phyloP scores from a whole-genome alignment of 2,329 filamentous ascomycete species.

The Fusarium nelsonii region DNA sequence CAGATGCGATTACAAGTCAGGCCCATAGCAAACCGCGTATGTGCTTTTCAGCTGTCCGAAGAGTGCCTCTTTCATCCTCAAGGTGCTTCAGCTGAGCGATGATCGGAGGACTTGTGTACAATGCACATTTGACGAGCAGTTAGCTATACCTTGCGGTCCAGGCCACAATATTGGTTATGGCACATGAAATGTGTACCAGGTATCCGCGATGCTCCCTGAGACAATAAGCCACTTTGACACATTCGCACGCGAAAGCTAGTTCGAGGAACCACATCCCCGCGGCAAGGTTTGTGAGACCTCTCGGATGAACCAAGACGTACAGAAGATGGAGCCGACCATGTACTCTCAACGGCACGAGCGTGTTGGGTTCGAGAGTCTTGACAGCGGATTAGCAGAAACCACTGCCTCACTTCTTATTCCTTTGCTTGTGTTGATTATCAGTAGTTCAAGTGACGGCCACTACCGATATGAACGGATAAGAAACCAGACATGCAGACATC shows the following conservation, averaged over 20 bases:
- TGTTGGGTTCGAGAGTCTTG: conserved; percentile 9
- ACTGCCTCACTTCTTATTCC: conserved; percentile 2
- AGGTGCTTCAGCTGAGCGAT: not conserved
- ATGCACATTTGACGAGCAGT: not conserved
- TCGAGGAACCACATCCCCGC: conserved; percentile 7
- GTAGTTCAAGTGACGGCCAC: conserved; percentile 16
- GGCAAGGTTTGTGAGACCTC: conserved; percentile 18
- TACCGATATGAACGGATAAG: conserved; percentile 20
- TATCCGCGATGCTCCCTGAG: conserved; percentile 15
- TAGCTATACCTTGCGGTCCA: not conserved
- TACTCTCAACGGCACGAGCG: not conserved
- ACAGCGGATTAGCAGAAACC: conserved; percentile 17
- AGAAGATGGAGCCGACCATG: not conserved
- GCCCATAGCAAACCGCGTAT: not conserved
- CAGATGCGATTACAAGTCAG: conserved; percentile 6
- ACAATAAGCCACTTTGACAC: conserved; percentile 27
- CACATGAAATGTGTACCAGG: conserved; percentile 6
- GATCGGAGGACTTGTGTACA: not conserved
- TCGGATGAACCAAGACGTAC: conserved; percentile 5
- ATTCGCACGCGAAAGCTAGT: conserved; percentile 20
- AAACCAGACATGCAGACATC: conserved; percentile 36
- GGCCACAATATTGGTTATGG: not conserved
- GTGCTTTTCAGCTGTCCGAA: conserved; percentile 12
- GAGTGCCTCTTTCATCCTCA: not conserved
- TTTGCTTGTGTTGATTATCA: not conserved